phyloP scores from a whole-genome alignment of 2,329 filamentous ascomycete genomes.

The Epichloe bromicola region DNA sequence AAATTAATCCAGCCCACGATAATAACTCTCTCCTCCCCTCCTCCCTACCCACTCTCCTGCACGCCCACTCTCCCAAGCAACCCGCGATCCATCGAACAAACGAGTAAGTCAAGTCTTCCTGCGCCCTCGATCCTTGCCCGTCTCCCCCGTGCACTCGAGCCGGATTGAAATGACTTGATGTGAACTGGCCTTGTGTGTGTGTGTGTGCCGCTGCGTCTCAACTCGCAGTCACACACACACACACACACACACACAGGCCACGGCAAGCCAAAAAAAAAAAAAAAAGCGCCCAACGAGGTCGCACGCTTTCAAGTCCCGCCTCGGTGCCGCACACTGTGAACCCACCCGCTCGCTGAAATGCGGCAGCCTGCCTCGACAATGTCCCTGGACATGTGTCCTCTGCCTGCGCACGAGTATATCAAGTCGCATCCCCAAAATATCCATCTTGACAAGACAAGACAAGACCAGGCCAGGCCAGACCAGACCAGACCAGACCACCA shows the following conservation, averaged over 20 bases:
- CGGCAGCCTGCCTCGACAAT: slow-evolving; percentile 1
- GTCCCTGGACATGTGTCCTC: slow-evolving; percentile 15
- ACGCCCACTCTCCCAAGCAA: slow-evolving; percentile 5
- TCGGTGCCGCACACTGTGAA: slow-evolving; percentile 2
- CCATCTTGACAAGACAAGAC: neutral
- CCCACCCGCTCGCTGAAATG: slow-evolving; percentile 9
- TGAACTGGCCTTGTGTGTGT: neutral
- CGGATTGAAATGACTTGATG: neutral
- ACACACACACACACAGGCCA: neutral
- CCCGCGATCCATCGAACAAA: slow-evolving; percentile 7
- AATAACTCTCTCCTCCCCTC: slow-evolving; percentile 4
- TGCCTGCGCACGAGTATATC: slow-evolving; percentile 8
- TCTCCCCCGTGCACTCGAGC: neutral
- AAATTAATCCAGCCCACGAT: slow-evolving; percentile 6
- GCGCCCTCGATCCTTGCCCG: neutral
- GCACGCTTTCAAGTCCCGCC: neutral
- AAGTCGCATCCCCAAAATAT: slow-evolving; percentile 4
- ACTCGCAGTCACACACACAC: neutral
- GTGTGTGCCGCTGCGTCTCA: neutral
- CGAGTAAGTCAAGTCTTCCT: slow-evolving; percentile 7
- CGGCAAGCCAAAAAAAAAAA: neutral
- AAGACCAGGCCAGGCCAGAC: neutral
- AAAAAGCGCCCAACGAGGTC: neutral
- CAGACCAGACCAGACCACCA: neutral
- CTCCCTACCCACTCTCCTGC: slow-evolving; percentile 6